Evolutionary conservation across 1,284 basidiomycete genomes (phyloP), one percentile per base, ranked within the genome.

Genomic region (Fomes fomentarius): DNA sequence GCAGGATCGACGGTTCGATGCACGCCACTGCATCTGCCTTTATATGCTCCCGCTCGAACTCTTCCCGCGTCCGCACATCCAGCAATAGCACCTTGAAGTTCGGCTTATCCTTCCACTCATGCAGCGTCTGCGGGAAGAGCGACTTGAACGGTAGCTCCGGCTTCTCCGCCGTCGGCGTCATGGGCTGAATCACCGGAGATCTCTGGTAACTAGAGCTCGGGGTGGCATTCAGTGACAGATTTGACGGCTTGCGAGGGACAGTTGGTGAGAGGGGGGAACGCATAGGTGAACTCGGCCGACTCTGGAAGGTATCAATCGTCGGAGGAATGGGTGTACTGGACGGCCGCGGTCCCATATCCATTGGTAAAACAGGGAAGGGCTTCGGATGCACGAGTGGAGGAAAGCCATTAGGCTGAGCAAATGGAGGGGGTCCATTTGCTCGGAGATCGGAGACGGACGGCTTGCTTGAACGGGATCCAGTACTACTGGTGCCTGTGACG

Each of bases 1-100:
- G 67, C 31, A 96, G 75, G 3, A 94, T 82, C 1, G 82, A 81
- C 6, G 94, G 93, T 70, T 98, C 95, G 33, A 98, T 80, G 73
- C 94, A 96, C 2, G 95, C 87, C 1, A 89, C 79, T 17, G 87
- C 85, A 35, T 87, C 82, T 2, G 74, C 75, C 48, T 80, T 83
- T 52, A 98, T 89, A 58, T 89, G 86, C 48, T 89, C 91, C 9
- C 67, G 73, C 58, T 92, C 83, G 63, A 89, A 96, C 54, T 93
- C 89, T 4, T 83, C 83, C 35, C 93, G 78, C 9, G 84, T 81
- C 21, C 96, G 83, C 8, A 96, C 82, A 69, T 98, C 96, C 22
- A 98, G 76, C 14, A 98, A 67, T 5, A 98, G 75, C 6, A 94
- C 81, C 47, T 86, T 85, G 60, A 86, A 74, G 17, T 82, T 75